Evolutionary conservation across 164 flowering plant genomes (phyloP), one percentile per base, ranked within the genome.

Genomic region (Kingdonia uniflora): DNA sequence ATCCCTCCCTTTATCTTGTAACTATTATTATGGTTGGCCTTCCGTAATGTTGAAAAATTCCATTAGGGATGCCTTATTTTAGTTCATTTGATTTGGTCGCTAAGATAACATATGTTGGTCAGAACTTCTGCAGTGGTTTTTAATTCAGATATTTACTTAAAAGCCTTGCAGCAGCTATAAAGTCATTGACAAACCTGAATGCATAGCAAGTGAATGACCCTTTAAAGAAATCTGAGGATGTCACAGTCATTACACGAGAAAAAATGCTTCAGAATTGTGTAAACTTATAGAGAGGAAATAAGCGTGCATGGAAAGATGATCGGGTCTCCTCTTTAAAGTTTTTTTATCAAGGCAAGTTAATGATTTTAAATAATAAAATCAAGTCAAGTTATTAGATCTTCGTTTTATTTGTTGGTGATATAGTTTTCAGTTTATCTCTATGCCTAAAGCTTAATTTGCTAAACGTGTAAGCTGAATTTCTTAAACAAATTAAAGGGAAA

Each of bases 221-320:
- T 4, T 8, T 3, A 29, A 29, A 29, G 35, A 29, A 29, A 29
- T 29, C 35, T 3, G 35, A 29, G 35, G 35, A 29, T 29, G 6
- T 29, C 35, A 29, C 35, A 3, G 35, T 29, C 35, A 29, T 29
- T 29, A 29, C 35, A 29, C 35, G 35, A 29, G 35, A 29, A 56
- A 89, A 85, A 54, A 80, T 68, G 57, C 82, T 42, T 71, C 82
- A 46, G 72, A 76, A 21, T 64, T 89, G 55, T 71, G 73, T 63
- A 85, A 77, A 62, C 77, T 89, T 15, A 85, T 78, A 69, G 85
- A 79, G 59, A n/a, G 85, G 84, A 60, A 78, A 85, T 51, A 19
- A 46, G 14, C 71, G 62, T 67, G 75, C 92, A 44, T 85, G 97
- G 97, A 47, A 16, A 65, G 82, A 69, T 50, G 92, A 89, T 55